Base-by-base conservation (phyloP, 768 basidiomycete species). In the Lactifluus volemus region DNA sequence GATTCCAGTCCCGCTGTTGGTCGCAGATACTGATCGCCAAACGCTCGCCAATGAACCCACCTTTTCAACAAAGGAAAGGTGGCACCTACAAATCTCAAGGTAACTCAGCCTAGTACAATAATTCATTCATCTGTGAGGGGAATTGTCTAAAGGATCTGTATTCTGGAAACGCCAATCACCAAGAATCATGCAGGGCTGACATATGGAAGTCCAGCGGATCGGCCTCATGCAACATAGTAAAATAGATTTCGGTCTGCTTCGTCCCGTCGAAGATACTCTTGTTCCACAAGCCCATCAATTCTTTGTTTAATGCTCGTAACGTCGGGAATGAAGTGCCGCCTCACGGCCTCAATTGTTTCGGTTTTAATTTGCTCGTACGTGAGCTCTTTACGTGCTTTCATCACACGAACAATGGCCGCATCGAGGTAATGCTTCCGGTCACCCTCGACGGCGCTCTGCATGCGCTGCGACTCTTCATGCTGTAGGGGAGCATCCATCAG, bases 391-490 rank as follows among this genome's bases (percentile, higher is more conserved):
- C 84, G 82, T 2, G 84, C 85, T 72, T 98, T 98, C 93, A 98
- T 95, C 68, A 96, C 84, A 6, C 97, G 86, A 38, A 99, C 96
- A 67, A 99, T 95, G 21, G 95, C 95, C 0, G 94, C 94, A 66
- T 98, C 93, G 14, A 98, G 78, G 60, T 86, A 85, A 67, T 86
- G 81, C 62, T 86, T 85, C 61, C 96, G 83, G 72, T 98, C 94
- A 39, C 85, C 84, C 65, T 95, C 89, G 42, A 99, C 92, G 49
- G 87, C 81, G 2, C 79, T 80, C 68, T 92, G 91, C 5, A 92
- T 95, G 58, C 84, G 82, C 61, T 82, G 81, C 21, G 86, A 82
- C 74, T 99, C 97, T 69, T 98, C 95, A 39, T 83, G 80, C 92
- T 93, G 65, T n/a, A 25, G 15, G 17, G 12, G 29, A 4, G 6